Evolutionary conservation across 176 grass and related monocot genomes (phyloP), one percentile per base, ranked within the genome.

Genomic region (Poa pratensis): DNA sequence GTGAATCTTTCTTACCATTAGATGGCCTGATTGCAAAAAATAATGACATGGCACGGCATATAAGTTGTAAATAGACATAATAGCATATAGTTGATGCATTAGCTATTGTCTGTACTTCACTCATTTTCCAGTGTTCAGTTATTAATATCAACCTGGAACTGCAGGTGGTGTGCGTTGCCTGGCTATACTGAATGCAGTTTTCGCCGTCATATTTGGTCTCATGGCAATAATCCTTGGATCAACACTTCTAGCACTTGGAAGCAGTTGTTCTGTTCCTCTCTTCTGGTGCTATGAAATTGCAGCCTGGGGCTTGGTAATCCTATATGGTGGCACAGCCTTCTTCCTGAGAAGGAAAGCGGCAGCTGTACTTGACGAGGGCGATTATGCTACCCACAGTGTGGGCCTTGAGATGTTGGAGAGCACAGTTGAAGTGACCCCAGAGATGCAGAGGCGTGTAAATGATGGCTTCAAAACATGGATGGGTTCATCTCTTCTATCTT

Each of bases 281-380:
- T 99, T 99, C 79, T 95, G 93, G 93, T 99, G 91, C 81, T 99
- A 94, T 64, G 93, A 99, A 87, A 99, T 91, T 87, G 82, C 84
- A 24, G 89, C 93, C 20, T 99, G 93, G 89, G 94, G 96, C 77
- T 83, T 99, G 69, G 93, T 89, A 35, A 87, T 95, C 49, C 74
- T 99, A 54, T 95, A 95, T 82, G 90, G 91, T 55, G 91, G 91
- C 50, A 99, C 96, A 8, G 83, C 96, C 52, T 88, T 73, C 73
- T 96, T 86, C 63, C 86, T 99, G 84, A 96, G 89, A 89, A 91
- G 96, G 67, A 99, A 94, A 86, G 93, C 87, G 58, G 88, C 86
- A 45, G 54, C 84, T 69, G 80, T 95, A 50, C 92, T 97, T 68
- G 95, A 95, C 0, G 91, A 98, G 75, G 84, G 90, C 0, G 83